Base-by-base conservation (phyloP, 768 basidiomycete genomes). In the Coprinopsis marcescibilis region DNA sequence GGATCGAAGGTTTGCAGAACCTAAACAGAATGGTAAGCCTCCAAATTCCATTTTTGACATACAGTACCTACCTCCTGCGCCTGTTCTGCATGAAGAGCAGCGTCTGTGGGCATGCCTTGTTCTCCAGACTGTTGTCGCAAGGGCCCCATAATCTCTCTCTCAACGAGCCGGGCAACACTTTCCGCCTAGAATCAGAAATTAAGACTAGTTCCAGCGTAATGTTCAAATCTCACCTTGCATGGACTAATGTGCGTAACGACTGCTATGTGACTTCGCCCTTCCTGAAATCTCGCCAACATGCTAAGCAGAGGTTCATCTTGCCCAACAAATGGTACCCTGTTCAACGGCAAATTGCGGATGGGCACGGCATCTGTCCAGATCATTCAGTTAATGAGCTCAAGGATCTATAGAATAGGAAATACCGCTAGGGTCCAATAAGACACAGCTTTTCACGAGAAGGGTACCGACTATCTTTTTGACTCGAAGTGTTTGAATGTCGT, bases 211-310 rank as follows among this genome's bases (percentile, higher is more conserved):
- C 3, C 15, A 5, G 14, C 11, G 42, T 15, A 34, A 23, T 39
- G 0, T 12, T 30, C 25, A 8, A 19, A 2, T 36, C 55, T 23
- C 21, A 71, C 74, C 63, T 81, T 83, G 48, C 83, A 80, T 11
- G 73, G 73, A 43, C 81, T 85, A 54, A 86, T 79, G 36, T 88
- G 79, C 51, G 81, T 82, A 44, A 93, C 89, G 54, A 94, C 86
- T 17, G 91, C 91, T 79, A 95, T 93, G 60, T 95, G 91, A 33
- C 85, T 89, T 24, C 89, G 75, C 3, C 89, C 91, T 58, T 91
- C 89, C 61, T 93, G 90, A 62, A 94, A 94, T 50, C 74, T 84
- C 61, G 93, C 90, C 25, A 94, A 72, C 51, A 92, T 88, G 20
- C 85, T 81, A 12, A 93, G 75, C 1, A 95, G 70, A 19, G 90